These are phyloP conservation scores for Thelephora aurantiotincta DNA, from an alignment of 768 basidiomycete species.

Conservation along the genomic window DNA sequence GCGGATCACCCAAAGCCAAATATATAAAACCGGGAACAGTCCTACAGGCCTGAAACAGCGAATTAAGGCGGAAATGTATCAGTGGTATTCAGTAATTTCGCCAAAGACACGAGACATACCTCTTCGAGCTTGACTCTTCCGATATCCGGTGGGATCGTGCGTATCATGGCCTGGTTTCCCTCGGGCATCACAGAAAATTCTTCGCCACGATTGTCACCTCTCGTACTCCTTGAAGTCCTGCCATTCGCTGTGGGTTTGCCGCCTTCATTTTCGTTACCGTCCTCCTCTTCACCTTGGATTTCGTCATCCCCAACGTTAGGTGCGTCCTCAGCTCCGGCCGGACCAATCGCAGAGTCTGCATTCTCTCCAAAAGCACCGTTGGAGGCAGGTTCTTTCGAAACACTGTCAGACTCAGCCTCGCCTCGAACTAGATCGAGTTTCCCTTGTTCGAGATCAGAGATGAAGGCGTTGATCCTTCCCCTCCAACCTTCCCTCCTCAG, in stretches of 20 bases:
- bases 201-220: slow-evolving; percentile 42
- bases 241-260: slow-evolving; percentile 43
- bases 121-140: slow-evolving; percentile 83
- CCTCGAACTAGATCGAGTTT: slow-evolving; percentile 66
- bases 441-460: slow-evolving; percentile 71
- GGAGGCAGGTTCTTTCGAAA: slow-evolving; percentile 35
- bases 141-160: slow-evolving; percentile 89
- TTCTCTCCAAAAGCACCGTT: slow-evolving; percentile 23
- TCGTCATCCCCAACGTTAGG: slow-evolving; percentile 42
- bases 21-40: slow-evolving; percentile 75
- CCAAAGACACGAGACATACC: slow-evolving; percentile 28
- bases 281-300: slow-evolving; percentile 67
- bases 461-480: slow-evolving; percentile 54
- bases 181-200: slow-evolving; percentile 54
- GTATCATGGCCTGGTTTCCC: slow-evolving; percentile 87
- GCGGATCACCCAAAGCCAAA: slow-evolving; percentile 82
- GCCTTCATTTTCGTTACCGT: slow-evolving; percentile 44
- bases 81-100: background rate
- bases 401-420: slow-evolving; percentile 27
- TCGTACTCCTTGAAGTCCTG: slow-evolving; percentile 30
- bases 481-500: slow-evolving; percentile 80
- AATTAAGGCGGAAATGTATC: slow-evolving; percentile 5
- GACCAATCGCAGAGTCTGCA: slow-evolving; percentile 18
- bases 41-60: slow-evolving; percentile 44
- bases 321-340: slow-evolving; percentile 30